Conservation (phyloP, 106 monocot genomes). For the Dendrobium catenatum region DNA sequence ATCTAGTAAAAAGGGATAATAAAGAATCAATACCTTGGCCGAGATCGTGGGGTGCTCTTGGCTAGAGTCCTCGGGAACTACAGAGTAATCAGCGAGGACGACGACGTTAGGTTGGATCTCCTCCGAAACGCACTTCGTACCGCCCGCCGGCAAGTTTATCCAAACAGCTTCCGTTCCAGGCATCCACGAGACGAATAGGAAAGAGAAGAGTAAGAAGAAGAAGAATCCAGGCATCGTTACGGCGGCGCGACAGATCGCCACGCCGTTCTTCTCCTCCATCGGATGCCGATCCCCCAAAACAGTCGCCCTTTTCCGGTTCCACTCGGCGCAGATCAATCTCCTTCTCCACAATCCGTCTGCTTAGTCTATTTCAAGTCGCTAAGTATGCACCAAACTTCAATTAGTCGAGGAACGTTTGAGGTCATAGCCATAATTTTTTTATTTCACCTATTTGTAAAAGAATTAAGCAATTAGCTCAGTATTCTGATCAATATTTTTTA, state of each 20-base stretch:
- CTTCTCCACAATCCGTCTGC: background rate
- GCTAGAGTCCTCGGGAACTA: conserved; percentile 15
- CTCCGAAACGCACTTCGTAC: conserved; percentile 62
- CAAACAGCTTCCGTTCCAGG: conserved; percentile 30
- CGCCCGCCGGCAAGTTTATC: conserved; percentile 38
- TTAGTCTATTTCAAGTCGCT: background rate
- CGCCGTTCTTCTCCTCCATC: background rate
- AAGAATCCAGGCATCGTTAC: background rate
- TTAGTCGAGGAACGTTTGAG: too few species aligned
- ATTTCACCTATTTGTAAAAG: too few species aligned
- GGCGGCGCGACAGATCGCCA: background rate
- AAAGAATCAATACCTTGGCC: conserved; percentile 1
- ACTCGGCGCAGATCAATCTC: background rate
- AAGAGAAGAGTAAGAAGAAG: background rate
- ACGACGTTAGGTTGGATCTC: conserved; percentile 65
- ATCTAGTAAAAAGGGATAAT: background rate
- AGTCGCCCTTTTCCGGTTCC: background rate
- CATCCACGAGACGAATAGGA: background rate
- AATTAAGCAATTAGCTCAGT: too few species aligned
- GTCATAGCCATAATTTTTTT: too few species aligned
- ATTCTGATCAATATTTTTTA: too few species aligned
- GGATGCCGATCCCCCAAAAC: background rate
- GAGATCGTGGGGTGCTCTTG: conserved; percentile 3
- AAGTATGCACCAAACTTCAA: too few species aligned
- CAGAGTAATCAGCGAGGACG: conserved; percentile 49